Base-by-base conservation (phyloP, 371 early-diverging fungal genomes). In the Lichtheimia hyalospora region DNA sequence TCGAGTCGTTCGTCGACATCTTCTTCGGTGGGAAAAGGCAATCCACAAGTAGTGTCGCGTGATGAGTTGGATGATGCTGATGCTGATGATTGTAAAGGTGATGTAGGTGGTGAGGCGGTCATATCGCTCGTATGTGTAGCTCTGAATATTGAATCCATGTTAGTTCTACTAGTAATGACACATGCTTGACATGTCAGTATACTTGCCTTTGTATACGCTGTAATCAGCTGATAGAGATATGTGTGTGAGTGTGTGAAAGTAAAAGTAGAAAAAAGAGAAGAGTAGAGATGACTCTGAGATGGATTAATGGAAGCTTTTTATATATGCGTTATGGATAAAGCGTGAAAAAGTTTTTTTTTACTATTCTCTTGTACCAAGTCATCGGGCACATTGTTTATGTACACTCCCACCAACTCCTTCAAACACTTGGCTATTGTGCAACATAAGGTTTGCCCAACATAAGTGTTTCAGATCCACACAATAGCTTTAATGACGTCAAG, bases 1-100 rank as follows among this genome's bases (percentile, higher is more conserved):
- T 70, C 70, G 50, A 81, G 59, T 49, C 77, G 67, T 27, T 48
- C 46, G n/a, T 58, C 61, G 15, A 65, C 55, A 34, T 78, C 68
- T 10, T 70, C 64, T 27, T 68, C 60, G 5, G 50, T 74, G 28
- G 78, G 75, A 46, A 57, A 53, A 24, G 66, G 61, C 18, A 55
- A 59, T 41, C 25, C 59, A 18, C 52, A 57, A 56, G 58, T 46
- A 21, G 46, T 21, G 46, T 46, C 46, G 46, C 46, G 46, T 21
- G 49, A 14, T 39, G 40, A 54, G 21, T 42, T 39, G 52, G 27
- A 16, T 46, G 46, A 25, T 57, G 48, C 52, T 52, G 52, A 24
- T 18, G 52, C 28, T 52, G 16, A 16, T 46, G 46, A 21, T 46
- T n/a, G 46, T 21, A 21, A 46, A n/a, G 46, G 46, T 46, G 46